Conservation (phyloP, 352 stramenopile genomes). For the Phytophthora pinifolia region DNA sequence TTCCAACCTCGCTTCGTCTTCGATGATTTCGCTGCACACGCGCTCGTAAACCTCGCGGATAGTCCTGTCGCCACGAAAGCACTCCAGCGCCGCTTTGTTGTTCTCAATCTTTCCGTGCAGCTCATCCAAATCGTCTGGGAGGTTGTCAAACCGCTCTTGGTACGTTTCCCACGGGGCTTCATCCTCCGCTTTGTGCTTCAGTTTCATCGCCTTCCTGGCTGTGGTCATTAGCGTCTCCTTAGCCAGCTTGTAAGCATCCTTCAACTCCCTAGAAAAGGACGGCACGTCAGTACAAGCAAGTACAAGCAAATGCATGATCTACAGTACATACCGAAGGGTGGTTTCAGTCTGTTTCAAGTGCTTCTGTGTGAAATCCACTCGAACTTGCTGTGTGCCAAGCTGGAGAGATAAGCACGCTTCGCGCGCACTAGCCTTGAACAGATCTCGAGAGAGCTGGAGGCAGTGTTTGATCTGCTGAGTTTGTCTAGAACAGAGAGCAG, state of each 20-base stretch:
- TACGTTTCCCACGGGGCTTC: slow-evolving; percentile 68
- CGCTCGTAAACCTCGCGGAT: slow-evolving; percentile 77
- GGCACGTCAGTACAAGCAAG: slow-evolving; percentile 5
- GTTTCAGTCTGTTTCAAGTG: slow-evolving; percentile 57
- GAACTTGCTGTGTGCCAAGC: slow-evolving; percentile 65
- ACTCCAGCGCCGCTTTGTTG: slow-evolving; percentile 78
- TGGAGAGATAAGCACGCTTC: slow-evolving; percentile 60
- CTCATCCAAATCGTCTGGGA: slow-evolving; percentile 80
- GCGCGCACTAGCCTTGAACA: slow-evolving; percentile 47
- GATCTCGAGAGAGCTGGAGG: slow-evolving; percentile 49
- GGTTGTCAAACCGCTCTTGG: slow-evolving; percentile 54
- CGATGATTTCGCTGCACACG: slow-evolving; percentile 59
- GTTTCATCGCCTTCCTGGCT: slow-evolving; percentile 64
- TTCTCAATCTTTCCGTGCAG: slow-evolving; percentile 81
- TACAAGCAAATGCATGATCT: not conserved
- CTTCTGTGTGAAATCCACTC: slow-evolving; percentile 62
- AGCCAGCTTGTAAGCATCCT: slow-evolving; percentile 57
- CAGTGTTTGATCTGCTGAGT: slow-evolving; percentile 67
- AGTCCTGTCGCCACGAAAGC: slow-evolving; percentile 76
- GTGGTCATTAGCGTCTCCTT: slow-evolving; percentile 67
- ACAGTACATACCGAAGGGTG: slow-evolving; percentile 40
- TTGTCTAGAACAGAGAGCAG: slow-evolving; percentile 37
- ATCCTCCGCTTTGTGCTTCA: slow-evolving; percentile 67
- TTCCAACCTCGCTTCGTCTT: slow-evolving; percentile 59
- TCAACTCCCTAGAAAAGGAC: slow-evolving; percentile 34